Evolutionary conservation across 2,329 filamentous ascomycete species (phyloP), one percentile per base, ranked within the genome.

Genomic region (Epichloe hybrida): DNA sequence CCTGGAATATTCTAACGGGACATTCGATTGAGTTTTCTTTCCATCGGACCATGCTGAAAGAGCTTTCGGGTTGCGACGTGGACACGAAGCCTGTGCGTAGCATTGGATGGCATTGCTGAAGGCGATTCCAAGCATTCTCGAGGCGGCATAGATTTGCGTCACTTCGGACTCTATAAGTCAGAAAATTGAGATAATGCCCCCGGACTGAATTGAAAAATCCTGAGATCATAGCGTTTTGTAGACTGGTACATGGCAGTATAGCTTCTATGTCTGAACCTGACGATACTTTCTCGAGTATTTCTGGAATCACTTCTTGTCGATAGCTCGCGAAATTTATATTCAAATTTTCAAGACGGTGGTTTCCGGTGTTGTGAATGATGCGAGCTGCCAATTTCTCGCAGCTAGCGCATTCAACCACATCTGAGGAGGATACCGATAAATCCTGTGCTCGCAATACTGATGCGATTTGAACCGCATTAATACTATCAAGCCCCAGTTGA

Each of bases 401-500:
- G 46, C 65, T 78, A 0, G 75, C 72, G 51, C 72, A 73, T 58
- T 86, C 81, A 50, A 96, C 76, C 13, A 96, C 80, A 62, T 95
- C 86, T 1, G 80, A 77, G 0, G 86, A 81, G 1, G 80, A 79
- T 0, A 89, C 66, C 1, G 64, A 60, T 39, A 81, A 69, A 0
- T 81, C 81, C 17, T 74, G 59, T 39, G 73, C 76, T 17, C 84
- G 79, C 15, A 96, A 70, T 27, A 74, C 69, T 1, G 79, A 75
- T 0, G 88, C 86, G 9, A 95, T 72, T 60, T 95, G 89, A 5
- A 83, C 76, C 0, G 88, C 86, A 53, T 85, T 90, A 59, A 97
- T 93, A 62, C 90, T 96, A 65, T 96, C 90, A 3, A 96, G 70
- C 0, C 91, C 91, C n/a, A 95, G 77, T 52, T 85, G 81, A 59